Percentiles rank a stretch among this genome's conserved stretches.
Evolutionary conservation across 2,329 filamentous ascomycete genomes (phyloP).

Genomic region (Zopfia rhizophila): DNA sequence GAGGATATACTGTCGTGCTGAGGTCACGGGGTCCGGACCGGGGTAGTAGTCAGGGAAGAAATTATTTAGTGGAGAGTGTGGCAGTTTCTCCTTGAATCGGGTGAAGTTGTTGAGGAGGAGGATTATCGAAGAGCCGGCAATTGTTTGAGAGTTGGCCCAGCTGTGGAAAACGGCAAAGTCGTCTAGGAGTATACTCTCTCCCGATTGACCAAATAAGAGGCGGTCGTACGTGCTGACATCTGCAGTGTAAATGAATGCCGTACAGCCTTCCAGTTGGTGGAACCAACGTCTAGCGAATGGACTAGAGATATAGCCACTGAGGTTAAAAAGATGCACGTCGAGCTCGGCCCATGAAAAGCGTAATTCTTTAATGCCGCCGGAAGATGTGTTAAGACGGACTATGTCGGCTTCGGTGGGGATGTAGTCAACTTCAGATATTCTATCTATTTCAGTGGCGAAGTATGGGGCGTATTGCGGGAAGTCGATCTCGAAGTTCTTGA

Average conservation of each 20-base stretch:
- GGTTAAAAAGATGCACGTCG: conserved; percentile 48
- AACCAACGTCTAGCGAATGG: conserved; percentile 49
- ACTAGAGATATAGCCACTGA: conserved; percentile 41
- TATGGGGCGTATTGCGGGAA: conserved; percentile 49
- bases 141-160: conserved; percentile 42
- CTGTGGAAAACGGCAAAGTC: conserved; percentile 45
- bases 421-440: conserved; percentile 41
- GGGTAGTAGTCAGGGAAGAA: conserved; percentile 44
- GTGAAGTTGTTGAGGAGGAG: conserved; percentile 49
- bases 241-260: conserved; percentile 45
- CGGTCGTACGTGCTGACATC: conserved; percentile 47
- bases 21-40: conserved; percentile 32
- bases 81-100: conserved; percentile 45
- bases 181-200: conserved; percentile 40
- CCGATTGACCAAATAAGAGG: conserved; percentile 36
- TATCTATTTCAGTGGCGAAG: conserved; percentile 39
- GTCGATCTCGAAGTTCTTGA: conserved; percentile 49
- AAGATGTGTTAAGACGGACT: conserved; percentile 41
- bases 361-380: conserved; percentile 45
- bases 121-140: conserved; percentile 40
- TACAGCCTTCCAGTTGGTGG: conserved; percentile 47
- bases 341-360: conserved; percentile 50
- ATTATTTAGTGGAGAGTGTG: conserved; percentile 37
- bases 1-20: conserved; percentile 44
- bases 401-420: conserved; percentile 48